Conservation (phyloP, 2,329 filamentous ascomycete genomes). For the Aplosporella prunicola region DNA sequence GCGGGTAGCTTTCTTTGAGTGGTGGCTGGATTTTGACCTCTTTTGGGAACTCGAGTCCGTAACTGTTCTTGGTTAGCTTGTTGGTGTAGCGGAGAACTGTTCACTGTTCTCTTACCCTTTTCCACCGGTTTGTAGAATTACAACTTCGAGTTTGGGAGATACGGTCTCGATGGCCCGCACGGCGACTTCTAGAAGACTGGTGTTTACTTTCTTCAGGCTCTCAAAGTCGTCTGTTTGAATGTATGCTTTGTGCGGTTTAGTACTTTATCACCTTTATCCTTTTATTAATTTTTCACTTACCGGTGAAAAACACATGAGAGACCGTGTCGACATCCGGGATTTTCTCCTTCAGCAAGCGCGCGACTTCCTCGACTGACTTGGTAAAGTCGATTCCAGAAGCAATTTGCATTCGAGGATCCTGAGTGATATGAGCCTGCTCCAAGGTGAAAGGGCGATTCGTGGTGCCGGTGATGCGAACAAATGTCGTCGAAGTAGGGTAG, state of each 20-base stretch:
- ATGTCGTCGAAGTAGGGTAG: constrained; percentile 37
- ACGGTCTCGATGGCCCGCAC: constrained; percentile 24
- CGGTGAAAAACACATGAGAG: constrained; percentile 34
- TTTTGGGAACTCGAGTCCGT: not conserved
- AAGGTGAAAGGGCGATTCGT: constrained; percentile 36
- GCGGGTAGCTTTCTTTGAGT: constrained; percentile 21
- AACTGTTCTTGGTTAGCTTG: not conserved
- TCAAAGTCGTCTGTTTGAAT: constrained; percentile 22
- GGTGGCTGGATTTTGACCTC: constrained; percentile 19
- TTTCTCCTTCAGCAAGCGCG: constrained; percentile 26
- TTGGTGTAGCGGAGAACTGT: not conserved
- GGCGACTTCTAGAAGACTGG: constrained; percentile 29
- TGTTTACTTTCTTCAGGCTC: constrained; percentile 26
- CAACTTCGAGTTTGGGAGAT: constrained; percentile 20
- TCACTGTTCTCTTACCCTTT: not conserved
- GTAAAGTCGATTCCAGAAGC: constrained; percentile 34
- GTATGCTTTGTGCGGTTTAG: constrained; percentile 17
- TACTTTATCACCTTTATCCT: not conserved
- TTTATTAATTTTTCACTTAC: constrained; percentile 6
- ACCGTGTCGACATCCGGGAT: constrained; percentile 28
- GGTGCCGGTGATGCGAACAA: constrained; percentile 38
- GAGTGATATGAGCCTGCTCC: constrained; percentile 29
- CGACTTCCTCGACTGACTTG: constrained; percentile 23
- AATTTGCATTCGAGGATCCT: constrained; percentile 26
- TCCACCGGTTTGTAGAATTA: constrained; percentile 17